These are phyloP conservation scores for Condylostoma magnum DNA, from an alignment of 169 alveolate genomes.

Conservation along the genomic window DNA sequence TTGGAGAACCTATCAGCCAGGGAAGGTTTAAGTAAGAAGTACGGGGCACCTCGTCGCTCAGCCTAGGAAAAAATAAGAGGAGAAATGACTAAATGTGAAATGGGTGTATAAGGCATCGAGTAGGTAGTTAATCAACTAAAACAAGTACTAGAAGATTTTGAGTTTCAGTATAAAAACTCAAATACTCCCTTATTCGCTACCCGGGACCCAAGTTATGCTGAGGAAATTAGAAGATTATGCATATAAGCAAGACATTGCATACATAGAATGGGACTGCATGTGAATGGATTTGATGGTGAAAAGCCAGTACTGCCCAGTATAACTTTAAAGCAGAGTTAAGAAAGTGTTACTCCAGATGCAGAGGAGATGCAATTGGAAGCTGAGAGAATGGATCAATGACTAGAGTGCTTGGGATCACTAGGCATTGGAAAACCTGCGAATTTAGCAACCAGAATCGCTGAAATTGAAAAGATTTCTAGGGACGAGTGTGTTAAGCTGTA, in stretches of 20 bases:
- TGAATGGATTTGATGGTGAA: conserved; percentile 16
- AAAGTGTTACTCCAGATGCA: conserved; percentile 38
- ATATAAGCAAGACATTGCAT: not conserved
- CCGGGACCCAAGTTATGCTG: conserved; percentile 18
- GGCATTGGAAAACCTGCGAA: conserved; percentile 31
- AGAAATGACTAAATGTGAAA: conserved; percentile 86
- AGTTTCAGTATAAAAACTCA: not conserved
- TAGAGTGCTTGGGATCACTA: conserved; percentile 26
- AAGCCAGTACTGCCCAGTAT: conserved; percentile 22
- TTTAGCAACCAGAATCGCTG: conserved; percentile 43
- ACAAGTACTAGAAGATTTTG: conserved; percentile 42
- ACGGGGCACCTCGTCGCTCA: conserved; percentile 82
- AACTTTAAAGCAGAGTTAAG: conserved; percentile 51
- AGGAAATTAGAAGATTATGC: not conserved
- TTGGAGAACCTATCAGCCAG: conserved; percentile 78
- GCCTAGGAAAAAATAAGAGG: conserved; percentile 80
- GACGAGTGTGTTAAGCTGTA: conserved; percentile 71
- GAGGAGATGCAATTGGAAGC: conserved; percentile 31
- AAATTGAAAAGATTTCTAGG: conserved; percentile 63
- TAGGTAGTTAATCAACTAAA: conserved; percentile 42
- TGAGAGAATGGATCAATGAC: conserved; percentile 6
- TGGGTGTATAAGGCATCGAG: conserved; percentile 73
- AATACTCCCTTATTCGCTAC: not conserved
- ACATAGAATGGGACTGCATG: conserved; percentile 21
- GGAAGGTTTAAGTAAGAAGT: conserved; percentile 85